A percentile compares a stretch with the other conserved stretches of the same genome.
Evolutionary conservation across 139 green algal species (phyloP).

Genomic region (Protoeuglena noctilucae): DNA sequence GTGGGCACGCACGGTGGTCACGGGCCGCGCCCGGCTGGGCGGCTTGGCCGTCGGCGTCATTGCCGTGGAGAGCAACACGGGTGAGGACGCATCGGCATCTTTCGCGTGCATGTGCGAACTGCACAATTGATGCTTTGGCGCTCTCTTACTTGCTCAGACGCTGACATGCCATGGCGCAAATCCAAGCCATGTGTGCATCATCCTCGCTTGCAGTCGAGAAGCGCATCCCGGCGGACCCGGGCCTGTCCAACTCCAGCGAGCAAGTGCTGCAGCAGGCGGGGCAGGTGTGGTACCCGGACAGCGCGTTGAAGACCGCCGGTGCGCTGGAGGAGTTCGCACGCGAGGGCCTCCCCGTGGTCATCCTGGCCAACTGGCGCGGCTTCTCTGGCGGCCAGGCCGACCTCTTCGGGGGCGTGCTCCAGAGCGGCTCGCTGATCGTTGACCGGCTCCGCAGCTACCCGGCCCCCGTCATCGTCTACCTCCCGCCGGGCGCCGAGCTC

Average conservation of each 20-base stretch:
- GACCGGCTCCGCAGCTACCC: conserved; percentile 78
- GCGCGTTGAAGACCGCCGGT: conserved; percentile 85
- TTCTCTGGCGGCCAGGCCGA: conserved; percentile 93
- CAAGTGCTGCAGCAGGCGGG: conserved; percentile 54
- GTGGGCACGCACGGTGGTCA: conserved; percentile 87
- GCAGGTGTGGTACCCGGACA: conserved; percentile 97
- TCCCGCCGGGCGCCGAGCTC: conserved; percentile 81
- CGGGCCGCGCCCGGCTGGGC: conserved; percentile 76
- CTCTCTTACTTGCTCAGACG: too few relatives aligned
- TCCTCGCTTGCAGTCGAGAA: too few relatives aligned
- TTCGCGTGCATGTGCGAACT: too few relatives aligned
- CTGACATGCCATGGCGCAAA: too few relatives aligned
- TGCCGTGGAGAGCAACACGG: conserved; percentile 73
- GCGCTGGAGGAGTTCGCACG: conserved; percentile 93
- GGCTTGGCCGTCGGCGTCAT: conserved; percentile 85
- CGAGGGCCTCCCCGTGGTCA: conserved; percentile 88
- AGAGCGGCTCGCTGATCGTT: conserved; percentile 89
- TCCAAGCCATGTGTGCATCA: too few relatives aligned
- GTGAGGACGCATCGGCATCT: too few relatives aligned
- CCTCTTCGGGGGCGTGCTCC: conserved; percentile 94
- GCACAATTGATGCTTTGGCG: too few relatives aligned
- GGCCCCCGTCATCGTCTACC: conserved; percentile 88
- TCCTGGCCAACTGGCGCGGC: conserved; percentile 96
- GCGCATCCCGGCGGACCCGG: conserved; percentile 80
- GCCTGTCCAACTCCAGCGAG: conserved; percentile 54